phyloP scores from a whole-genome alignment of 495 filamentous ascomycete genomes.

The Aspergillus haitiensis region DNA sequence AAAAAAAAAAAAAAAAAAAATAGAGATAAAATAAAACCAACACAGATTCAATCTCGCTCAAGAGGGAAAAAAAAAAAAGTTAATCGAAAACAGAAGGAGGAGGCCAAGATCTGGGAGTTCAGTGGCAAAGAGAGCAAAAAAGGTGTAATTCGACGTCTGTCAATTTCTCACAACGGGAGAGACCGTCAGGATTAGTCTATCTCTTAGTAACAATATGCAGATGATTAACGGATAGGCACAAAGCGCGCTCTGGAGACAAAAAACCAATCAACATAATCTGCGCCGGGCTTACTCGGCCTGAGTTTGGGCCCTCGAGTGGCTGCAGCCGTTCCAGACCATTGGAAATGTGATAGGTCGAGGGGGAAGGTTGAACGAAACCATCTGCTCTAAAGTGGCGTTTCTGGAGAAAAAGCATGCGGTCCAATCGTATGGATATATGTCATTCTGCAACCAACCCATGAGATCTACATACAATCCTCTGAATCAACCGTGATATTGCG shows the following conservation, averaged over 20 bases:
- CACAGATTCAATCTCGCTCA: no score
- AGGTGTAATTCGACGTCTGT: background rate
- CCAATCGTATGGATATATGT: background rate
- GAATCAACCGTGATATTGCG: no score
- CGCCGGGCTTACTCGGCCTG: constrained; percentile 6
- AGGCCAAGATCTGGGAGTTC: no score
- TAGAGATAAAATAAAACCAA: no score
- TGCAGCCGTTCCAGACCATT: constrained; percentile 22
- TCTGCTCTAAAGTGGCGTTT: background rate
- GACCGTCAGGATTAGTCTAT: background rate
- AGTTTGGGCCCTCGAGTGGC: constrained; percentile 8
- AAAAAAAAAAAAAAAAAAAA: no score
- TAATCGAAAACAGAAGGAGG: no score
- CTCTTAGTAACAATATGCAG: background rate
- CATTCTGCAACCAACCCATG: no score
- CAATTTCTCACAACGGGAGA: background rate
- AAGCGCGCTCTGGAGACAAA: background rate
- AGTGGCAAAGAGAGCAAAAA: background rate
- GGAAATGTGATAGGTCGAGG: constrained; percentile 28
- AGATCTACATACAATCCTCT: no score
- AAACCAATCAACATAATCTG: background rate
- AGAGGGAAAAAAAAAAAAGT: no score
- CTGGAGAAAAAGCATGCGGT: background rate
- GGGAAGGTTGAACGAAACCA: constrained; percentile 2
- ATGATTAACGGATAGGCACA: background rate